Percentiles rank a stretch among this genome's conserved stretches.
phyloP scores from a whole-genome alignment of 139 green algal genomes.

The Yamagishiella unicocca region DNA sequence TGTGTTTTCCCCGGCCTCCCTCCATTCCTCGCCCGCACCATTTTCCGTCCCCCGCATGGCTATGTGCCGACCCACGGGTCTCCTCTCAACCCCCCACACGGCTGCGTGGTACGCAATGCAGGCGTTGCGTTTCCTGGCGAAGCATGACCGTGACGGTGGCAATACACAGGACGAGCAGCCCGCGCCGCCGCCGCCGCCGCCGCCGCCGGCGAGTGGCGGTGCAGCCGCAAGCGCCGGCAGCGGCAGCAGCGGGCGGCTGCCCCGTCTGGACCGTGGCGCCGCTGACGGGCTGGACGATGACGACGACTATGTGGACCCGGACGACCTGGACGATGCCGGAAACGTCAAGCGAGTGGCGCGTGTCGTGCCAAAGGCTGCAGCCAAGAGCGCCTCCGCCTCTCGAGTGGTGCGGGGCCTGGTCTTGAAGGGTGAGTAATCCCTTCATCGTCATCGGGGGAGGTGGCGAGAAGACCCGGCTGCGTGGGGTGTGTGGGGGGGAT shows the following conservation, averaged over 20 bases:
- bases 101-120: too few species aligned
- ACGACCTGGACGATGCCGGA: conserved; percentile 28
- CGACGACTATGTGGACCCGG: conserved; percentile 44
- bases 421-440: conserved; percentile 10
- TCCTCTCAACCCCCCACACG: too few species aligned
- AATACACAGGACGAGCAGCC: neutral
- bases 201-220: neutral
- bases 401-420: neutral
- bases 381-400: neutral
- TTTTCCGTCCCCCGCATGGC: too few species aligned
- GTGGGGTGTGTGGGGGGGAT: too few species aligned
- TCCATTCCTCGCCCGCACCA: too few species aligned
- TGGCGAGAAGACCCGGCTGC: too few species aligned
- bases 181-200: neutral
- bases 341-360: neutral
- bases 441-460: too few species aligned
- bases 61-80: too few species aligned
- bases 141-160: conserved; percentile 32
- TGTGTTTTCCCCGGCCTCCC: too few species aligned
- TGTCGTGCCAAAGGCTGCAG: neutral
- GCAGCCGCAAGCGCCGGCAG: neutral
- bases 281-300: neutral
- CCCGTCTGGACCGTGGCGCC: neutral
- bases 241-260: conserved; percentile 19
- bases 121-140: conserved; percentile 25